Percentiles rank a stretch among this genome's conserved stretches.
Conservation (phyloP, 2,329 filamentous ascomycete genomes). For the Xylaria multiplex region DNA sequence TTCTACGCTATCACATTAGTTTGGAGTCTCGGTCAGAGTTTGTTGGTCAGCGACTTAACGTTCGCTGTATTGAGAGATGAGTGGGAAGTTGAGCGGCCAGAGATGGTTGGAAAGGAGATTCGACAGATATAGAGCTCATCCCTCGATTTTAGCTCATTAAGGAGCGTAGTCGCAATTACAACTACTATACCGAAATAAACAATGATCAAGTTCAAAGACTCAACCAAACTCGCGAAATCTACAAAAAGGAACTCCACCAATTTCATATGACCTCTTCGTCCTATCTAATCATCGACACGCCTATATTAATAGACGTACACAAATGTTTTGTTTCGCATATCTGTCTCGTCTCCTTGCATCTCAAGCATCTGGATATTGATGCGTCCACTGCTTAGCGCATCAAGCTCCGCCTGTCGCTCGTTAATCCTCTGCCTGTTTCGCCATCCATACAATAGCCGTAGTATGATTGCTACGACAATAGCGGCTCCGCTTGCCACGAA, state of each 20-base stretch:
- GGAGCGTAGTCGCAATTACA: not conserved
- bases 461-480: slow-evolving; percentile 34
- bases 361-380: slow-evolving; percentile 21
- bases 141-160: not conserved
- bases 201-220: slow-evolving; percentile 1
- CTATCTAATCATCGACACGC: not conserved
- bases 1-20: slow-evolving; percentile 99
- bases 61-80: slow-evolving; percentile 93
- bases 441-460: slow-evolving; percentile 43
- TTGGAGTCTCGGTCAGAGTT: slow-evolving; percentile 89
- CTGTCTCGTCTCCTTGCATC: slow-evolving; percentile 28
- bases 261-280: not conserved
- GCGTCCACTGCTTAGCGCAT: slow-evolving; percentile 24
- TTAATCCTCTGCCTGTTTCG: slow-evolving; percentile 32
- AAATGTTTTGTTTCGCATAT: slow-evolving; percentile 33
- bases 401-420: slow-evolving; percentile 27
- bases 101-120: slow-evolving; percentile 88
- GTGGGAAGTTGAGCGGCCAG: slow-evolving; percentile 90
- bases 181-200: slow-evolving; percentile 9
- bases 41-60: slow-evolving; percentile 86
- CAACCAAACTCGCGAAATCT: not conserved
- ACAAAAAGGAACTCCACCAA: not conserved
- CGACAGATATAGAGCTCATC: slow-evolving; percentile 74
- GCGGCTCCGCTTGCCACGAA: slow-evolving; percentile 54
- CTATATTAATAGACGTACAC: slow-evolving; percentile 33